Base-by-base conservation (phyloP, 2,329 filamentous ascomycete genomes). In the Fusarium pininemorale region DNA sequence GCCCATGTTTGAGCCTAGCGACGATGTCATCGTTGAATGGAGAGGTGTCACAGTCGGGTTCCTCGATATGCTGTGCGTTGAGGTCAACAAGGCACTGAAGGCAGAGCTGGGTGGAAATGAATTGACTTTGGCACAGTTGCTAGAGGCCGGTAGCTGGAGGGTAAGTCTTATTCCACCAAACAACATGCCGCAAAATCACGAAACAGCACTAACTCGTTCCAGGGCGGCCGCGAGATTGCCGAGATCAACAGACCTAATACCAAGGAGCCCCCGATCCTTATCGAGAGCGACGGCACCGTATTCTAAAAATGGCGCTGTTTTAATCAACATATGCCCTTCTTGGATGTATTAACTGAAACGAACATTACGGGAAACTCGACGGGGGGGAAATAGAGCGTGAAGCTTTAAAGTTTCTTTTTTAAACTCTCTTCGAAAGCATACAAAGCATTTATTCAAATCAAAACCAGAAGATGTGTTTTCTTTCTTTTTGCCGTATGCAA, bases 101-200 rank as follows among this genome's bases (percentile, higher is more conserved):
- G 79, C 78, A 5, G 88, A 90, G 62, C 83, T 98, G 45, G 87
- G 86, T 13, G 94, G 93, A 7, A 85, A 90, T 42, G 90, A 96
- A 75, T 84, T 99, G 81, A 93, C 87, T 45, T 83, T 98, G 75
- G 91, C 95, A 11, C 96, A 99, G 82, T 90, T 99, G 85, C 87
- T 99, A 24, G 96, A 98, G 83, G 96, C 96, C 20, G 96, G 96
- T 58, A 97, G 94, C 80, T 99, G 96, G 96, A 98, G 98, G 93
- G 95, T 96, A 83, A 84, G 90, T 26, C n/a, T n/a, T n/a, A n/a
- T n/a, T n/a, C n/a, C n/a, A n/a, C n/a, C n/a, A 26, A 26, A 26
- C 24, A 26, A 26, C 24, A 26, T 26, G 4, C 24, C 24, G 24
- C 24, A 26, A 26, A 26, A 26, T 26, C 24, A 26, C 24, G 28